Conservation (phyloP, 2,329 filamentous ascomycete genomes). For the Microdochium nivale region DNA sequence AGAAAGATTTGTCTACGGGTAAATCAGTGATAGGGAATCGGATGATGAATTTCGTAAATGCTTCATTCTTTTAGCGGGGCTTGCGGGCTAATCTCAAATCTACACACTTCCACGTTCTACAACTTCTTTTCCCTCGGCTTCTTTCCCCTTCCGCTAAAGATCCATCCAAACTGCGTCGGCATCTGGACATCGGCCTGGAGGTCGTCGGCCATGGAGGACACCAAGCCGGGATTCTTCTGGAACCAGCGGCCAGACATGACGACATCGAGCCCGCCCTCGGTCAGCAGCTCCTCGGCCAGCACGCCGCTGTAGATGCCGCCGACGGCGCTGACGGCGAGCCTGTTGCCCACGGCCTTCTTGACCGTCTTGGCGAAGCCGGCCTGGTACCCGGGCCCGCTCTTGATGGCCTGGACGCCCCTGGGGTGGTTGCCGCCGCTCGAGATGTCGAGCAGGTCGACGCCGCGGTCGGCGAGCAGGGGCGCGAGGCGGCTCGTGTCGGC, state of each 20-base stretch:
- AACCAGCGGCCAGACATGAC: conserved; percentile 43
- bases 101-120: too few species aligned
- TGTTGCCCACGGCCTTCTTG: conserved; percentile 58
- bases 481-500: conserved; percentile 53
- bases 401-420: conserved; percentile 34
- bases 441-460: conserved; percentile 64
- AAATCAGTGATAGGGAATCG: too few species aligned
- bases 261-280: conserved; percentile 32
- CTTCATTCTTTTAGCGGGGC: too few species aligned
- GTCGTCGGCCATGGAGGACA: conserved; percentile 48
- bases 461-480: conserved; percentile 46
- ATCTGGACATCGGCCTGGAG: conserved; percentile 34
- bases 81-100: too few species aligned
- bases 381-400: conserved; percentile 53
- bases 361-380: conserved; percentile 55
- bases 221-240: conserved; percentile 49
- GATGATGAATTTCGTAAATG: too few species aligned
- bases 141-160: conserved; percentile 33
- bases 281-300: conserved; percentile 39
- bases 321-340: conserved; percentile 44
- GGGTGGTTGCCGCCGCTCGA: conserved; percentile 54
- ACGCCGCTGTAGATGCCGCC: conserved; percentile 37
- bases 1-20: too few species aligned
- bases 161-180: conserved; percentile 48
- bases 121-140: conserved; percentile 1